Conservation (phyloP, 768 basidiomycete species). For the Mycena epipterygia region DNA sequence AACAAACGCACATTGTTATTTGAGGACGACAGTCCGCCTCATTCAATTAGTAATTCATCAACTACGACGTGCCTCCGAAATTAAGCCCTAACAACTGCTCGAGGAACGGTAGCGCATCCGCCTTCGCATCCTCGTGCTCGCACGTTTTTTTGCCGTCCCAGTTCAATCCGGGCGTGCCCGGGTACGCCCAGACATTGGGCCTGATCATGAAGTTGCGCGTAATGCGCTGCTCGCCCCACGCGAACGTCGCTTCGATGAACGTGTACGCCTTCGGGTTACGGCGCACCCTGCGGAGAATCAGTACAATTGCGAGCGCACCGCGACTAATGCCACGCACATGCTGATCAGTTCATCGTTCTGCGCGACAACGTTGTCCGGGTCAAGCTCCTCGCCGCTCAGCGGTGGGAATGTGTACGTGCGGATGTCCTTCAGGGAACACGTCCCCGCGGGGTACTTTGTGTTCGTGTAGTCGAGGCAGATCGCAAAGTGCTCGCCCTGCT, state of each 20-base stretch:
- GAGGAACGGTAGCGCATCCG: not conserved
- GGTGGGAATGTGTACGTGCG: conserved; percentile 31
- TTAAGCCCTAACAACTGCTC: not conserved
- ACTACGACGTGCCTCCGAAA: not conserved
- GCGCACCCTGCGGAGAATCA: conserved; percentile 23
- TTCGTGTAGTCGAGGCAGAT: conserved; percentile 32
- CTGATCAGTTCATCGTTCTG: conserved; percentile 30
- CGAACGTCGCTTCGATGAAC: conserved; percentile 27
- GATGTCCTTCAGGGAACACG: conserved; percentile 31
- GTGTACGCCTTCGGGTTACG: conserved; percentile 22
- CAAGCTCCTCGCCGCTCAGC: not conserved
- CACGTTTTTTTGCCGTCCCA: conserved; percentile 16
- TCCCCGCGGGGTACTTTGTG: conserved; percentile 20
- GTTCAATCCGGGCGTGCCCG: not conserved
- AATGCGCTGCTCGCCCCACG: conserved; percentile 7
- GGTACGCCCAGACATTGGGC: conserved; percentile 11
- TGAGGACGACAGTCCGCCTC: not conserved
- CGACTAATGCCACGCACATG: conserved; percentile 4
- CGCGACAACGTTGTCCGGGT: conserved; percentile 22
- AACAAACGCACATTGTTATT: not conserved
- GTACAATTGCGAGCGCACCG: not conserved
- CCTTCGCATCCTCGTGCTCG: conserved; percentile 23
- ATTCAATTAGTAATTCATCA: not conserved
- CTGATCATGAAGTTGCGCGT: conserved; percentile 25
- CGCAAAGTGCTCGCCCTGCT: conserved; percentile 15